Percentiles rank a stretch among this genome's conserved stretches.
Evolutionary conservation across 768 basidiomycete genomes (phyloP).

Genomic region (Boletus patriciae): DNA sequence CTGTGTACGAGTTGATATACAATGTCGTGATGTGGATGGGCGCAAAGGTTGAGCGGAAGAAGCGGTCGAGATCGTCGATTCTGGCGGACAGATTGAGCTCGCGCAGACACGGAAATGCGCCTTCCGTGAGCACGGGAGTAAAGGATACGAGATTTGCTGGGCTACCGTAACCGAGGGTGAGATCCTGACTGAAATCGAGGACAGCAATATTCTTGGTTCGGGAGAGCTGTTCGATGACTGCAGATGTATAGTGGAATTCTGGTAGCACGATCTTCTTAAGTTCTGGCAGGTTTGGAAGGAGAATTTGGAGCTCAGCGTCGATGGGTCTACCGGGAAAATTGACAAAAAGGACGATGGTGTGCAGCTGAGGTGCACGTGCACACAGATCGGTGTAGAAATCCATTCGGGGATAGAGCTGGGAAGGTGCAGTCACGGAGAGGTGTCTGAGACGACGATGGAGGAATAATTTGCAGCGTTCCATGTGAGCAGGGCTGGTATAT

Average conservation of each 20-base stretch:
- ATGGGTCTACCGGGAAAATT: conserved; percentile 40
- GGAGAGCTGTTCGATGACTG: conserved; percentile 48
- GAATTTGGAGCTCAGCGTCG: conserved; percentile 39
- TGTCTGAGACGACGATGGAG: conserved; percentile 54
- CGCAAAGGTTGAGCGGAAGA: conserved; percentile 45
- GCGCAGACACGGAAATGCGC: conserved; percentile 53
- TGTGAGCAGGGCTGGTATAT: conserved; percentile 20
- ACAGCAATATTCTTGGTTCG: conserved; percentile 41
- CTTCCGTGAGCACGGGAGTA: conserved; percentile 43
- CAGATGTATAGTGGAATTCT: conserved; percentile 49
- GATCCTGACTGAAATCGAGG: conserved; percentile 55
- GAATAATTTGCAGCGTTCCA: conserved; percentile 49
- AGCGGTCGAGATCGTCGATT: conserved; percentile 45
- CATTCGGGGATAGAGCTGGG: conserved; percentile 8
- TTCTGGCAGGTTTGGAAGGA: conserved; percentile 43
- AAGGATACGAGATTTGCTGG: conserved; percentile 46
- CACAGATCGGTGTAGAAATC: conserved; percentile 40
- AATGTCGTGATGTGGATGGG: conserved; percentile 52
- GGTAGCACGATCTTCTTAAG: conserved; percentile 53
- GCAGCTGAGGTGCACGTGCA: conserved; percentile 52
- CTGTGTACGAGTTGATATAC: conserved; percentile 48
- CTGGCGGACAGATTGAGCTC: conserved; percentile 50
- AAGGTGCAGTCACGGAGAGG: conserved; percentile 34
- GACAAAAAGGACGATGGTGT: conserved; percentile 47
- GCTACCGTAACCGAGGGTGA: conserved; percentile 48